Evolutionary conservation across 345 rosid species (phyloP).

Genomic region (Bruguiera parviflora): DNA sequence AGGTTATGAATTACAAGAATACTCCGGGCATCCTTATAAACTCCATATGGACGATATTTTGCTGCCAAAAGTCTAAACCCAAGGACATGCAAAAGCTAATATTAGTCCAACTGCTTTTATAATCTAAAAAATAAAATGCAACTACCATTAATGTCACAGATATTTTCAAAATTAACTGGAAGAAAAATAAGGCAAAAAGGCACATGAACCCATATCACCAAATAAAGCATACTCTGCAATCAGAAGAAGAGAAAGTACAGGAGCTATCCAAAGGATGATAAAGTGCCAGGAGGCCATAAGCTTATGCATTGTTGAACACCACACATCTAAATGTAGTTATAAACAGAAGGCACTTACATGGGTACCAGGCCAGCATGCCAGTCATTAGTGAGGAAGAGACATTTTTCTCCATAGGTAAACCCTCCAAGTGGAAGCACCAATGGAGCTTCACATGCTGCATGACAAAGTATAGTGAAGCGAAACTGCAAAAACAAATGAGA

Average conservation of each 20-base stretch:
- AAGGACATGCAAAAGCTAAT: not conserved
- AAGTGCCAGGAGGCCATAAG: not conserved
- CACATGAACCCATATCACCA: not conserved
- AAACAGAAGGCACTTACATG: conserved; percentile 46
- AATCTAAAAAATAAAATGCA: not conserved
- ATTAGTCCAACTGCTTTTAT: not conserved
- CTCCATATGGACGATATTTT: conserved; percentile 78
- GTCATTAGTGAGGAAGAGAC: conserved; percentile 90
- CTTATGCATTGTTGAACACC: not conserved
- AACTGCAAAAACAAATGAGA: conserved; percentile 59
- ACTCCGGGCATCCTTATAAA: conserved; percentile 85
- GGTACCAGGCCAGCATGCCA: conserved; percentile 99
- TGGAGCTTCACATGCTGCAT: conserved; percentile 99
- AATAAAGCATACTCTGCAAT: not conserved
- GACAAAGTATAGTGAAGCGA: conserved; percentile 86
- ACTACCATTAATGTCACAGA: not conserved
- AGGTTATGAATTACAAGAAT: conserved; percentile 87
- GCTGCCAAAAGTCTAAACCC: conserved; percentile 76
- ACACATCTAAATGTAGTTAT: conserved; percentile 1
- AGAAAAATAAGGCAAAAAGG: not conserved
- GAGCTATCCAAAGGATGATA: not conserved
- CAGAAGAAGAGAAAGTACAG: not conserved
- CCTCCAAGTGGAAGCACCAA: conserved; percentile 91
- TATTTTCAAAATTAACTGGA: not conserved
- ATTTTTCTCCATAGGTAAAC: conserved; percentile 83